phyloP scores from a whole-genome alignment of 1,284 basidiomycete genomes.

The Veloboletus limbatus region DNA sequence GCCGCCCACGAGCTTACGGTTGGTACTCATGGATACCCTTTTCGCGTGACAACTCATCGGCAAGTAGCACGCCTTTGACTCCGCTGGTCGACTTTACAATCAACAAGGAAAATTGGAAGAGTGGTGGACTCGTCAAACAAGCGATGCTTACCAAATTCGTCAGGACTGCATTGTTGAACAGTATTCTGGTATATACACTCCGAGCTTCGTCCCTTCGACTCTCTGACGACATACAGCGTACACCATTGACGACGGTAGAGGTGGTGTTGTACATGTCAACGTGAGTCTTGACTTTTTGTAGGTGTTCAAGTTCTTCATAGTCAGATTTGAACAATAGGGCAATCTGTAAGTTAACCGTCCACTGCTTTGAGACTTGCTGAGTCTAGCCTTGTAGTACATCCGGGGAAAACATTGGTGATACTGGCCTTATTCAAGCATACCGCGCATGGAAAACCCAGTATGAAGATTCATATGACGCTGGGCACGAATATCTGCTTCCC shows the following conservation, averaged over 20 bases:
- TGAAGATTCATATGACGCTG: slow-evolving; percentile 49
- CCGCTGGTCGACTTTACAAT: slow-evolving; percentile 81
- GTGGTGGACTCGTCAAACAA: slow-evolving; percentile 86
- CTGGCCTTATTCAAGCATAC: slow-evolving; percentile 80
- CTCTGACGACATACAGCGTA: slow-evolving; percentile 50
- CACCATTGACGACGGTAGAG: slow-evolving; percentile 81
- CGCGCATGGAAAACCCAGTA: slow-evolving; percentile 84
- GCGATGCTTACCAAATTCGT: slow-evolving; percentile 77
- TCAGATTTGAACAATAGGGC: slow-evolving; percentile 48
- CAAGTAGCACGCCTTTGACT: slow-evolving; percentile 86
- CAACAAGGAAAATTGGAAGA: slow-evolving; percentile 81
- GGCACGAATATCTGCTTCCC: slow-evolving; percentile 71
- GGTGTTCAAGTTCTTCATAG: neutral
- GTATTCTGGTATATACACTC: slow-evolving; percentile 59
- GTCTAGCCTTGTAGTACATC: slow-evolving; percentile 55
- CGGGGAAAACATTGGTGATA: slow-evolving; percentile 89
- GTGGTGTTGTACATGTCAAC: slow-evolving; percentile 81
- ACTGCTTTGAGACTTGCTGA: slow-evolving; percentile 1
- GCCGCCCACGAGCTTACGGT: slow-evolving; percentile 86
- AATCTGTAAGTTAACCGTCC: slow-evolving; percentile 53
- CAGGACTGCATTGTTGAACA: slow-evolving; percentile 89
- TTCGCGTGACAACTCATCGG: neutral
- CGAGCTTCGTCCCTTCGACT: slow-evolving; percentile 1
- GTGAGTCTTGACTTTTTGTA: slow-evolving; percentile 45
- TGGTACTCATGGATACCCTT: neutral